Conservation (phyloP, 2,329 filamentous ascomycete genomes). For the Venturia aucupariae region DNA sequence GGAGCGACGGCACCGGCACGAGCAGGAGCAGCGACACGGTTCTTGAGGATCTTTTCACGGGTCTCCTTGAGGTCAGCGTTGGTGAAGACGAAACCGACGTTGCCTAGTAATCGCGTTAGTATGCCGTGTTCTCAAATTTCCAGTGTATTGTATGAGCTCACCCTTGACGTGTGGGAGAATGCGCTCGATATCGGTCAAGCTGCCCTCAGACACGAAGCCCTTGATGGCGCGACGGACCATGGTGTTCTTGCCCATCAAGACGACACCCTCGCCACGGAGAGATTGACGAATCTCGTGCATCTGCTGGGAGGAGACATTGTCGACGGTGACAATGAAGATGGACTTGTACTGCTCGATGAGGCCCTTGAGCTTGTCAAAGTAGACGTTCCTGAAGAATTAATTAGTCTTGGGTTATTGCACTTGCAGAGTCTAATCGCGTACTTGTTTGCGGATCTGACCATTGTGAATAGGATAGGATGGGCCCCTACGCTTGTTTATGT, state of each 20-base stretch:
- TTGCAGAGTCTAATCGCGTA: slow-evolving; percentile 67
- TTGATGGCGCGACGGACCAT: slow-evolving; percentile 98
- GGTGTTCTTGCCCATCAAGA: slow-evolving; percentile 97
- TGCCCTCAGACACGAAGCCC: slow-evolving; percentile 72
- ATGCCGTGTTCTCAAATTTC: neutral
- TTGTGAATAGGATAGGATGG: slow-evolving; percentile 14
- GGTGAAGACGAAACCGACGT: slow-evolving; percentile 99
- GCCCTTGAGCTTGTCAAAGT: slow-evolving; percentile 99
- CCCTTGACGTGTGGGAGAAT: slow-evolving; percentile 90
- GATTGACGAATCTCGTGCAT: slow-evolving; percentile 99
- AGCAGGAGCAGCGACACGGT: slow-evolving; percentile 95
- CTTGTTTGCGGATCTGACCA: slow-evolving; percentile 61
- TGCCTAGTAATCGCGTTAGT: slow-evolving; percentile 43
- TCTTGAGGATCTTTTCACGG: slow-evolving; percentile 89
- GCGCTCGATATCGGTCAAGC: slow-evolving; percentile 87
- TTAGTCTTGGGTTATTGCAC: neutral
- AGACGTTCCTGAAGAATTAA: slow-evolving; percentile 71
- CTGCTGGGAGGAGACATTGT: slow-evolving; percentile 99
- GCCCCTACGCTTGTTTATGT: neutral
- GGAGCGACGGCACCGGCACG: slow-evolving; percentile 97
- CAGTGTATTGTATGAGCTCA: slow-evolving; percentile 21
- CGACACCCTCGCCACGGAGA: slow-evolving; percentile 80
- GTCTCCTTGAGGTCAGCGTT: slow-evolving; percentile 86
- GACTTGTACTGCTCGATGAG: slow-evolving; percentile 94
- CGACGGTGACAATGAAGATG: slow-evolving; percentile 83